These are phyloP conservation scores for Russula compacta DNA, from an alignment of 768 basidiomycete genomes.

Conservation along the genomic window DNA sequence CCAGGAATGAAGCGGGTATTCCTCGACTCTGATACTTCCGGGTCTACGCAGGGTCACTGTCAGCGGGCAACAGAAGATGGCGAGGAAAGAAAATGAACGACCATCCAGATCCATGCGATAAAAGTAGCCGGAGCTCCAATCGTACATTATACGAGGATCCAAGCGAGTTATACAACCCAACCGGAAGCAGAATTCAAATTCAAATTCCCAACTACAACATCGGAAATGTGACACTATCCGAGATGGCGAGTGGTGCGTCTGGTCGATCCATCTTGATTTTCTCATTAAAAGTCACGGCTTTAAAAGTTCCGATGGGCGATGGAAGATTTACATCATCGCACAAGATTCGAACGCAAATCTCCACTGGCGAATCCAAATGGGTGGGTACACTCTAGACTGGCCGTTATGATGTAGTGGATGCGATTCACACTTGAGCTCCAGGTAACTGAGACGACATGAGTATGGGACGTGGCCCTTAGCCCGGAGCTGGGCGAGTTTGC, in stretches of 20 bases:
- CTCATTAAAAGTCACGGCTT: background rate
- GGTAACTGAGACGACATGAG: background rate
- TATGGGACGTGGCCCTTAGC: too few species aligned
- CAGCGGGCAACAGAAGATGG: too few species aligned
- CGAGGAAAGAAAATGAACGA: background rate
- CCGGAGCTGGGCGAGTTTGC: too few species aligned
- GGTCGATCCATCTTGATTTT: background rate
- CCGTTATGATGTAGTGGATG: background rate
- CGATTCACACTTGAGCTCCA: background rate
- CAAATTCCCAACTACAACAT: too few species aligned
- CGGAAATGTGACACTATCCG: too few species aligned
- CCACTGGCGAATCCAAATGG: background rate
- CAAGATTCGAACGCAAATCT: background rate
- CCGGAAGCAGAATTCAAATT: too few species aligned
- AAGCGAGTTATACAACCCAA: too few species aligned
- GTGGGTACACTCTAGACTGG: background rate
- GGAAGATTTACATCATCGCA: background rate
- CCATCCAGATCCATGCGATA: too few species aligned
- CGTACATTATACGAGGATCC: too few species aligned
- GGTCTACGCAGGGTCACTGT: background rate
- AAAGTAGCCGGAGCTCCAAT: too few species aligned
- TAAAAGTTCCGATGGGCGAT: background rate
- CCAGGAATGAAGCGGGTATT: background rate
- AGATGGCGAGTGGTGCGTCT: too few species aligned
- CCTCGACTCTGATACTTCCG: background rate